Conservation (phyloP, 441 rosid genomes). For the Brassica balearica region DNA sequence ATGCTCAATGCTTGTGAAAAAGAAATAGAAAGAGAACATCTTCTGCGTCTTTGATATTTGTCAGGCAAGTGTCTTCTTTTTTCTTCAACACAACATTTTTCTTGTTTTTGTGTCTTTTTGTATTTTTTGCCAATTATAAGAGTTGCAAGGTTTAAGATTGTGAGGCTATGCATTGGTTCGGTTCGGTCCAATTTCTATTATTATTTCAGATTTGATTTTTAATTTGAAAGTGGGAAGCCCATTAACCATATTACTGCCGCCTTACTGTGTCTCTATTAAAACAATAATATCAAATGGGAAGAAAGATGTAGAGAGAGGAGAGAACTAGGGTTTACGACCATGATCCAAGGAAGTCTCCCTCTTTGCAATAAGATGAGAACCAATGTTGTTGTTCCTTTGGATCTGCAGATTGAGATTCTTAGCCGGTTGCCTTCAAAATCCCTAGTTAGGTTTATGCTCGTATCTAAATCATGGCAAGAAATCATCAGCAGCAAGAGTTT, state of each 20-base stretch:
- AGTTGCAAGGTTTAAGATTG: too few species aligned
- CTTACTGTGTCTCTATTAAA: not conserved
- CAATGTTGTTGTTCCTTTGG: not conserved
- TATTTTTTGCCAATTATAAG: too few species aligned
- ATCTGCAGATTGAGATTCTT: not conserved
- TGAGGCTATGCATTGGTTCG: too few species aligned
- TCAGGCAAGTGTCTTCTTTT: slow-evolving; percentile 24
- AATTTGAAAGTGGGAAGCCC: too few species aligned
- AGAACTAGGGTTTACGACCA: not conserved
- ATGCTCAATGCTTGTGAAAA: slow-evolving; percentile 34
- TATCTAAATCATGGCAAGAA: too few species aligned
- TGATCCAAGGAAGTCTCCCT: not conserved
- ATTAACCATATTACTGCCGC: too few species aligned
- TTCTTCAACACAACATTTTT: not conserved
- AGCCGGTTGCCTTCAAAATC: not conserved
- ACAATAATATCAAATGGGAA: not conserved
- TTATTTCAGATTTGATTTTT: too few species aligned
- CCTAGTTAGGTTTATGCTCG: too few species aligned
- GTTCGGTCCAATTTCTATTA: too few species aligned
- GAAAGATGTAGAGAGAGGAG: not conserved
- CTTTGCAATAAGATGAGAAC: not conserved
- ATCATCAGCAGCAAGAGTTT: too few species aligned
- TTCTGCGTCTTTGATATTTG: slow-evolving; percentile 23
- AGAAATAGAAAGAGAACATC: slow-evolving; percentile 25
- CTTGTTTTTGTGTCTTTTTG: too few species aligned